Evolutionary conservation across 352 stramenopile genomes (phyloP), one percentile per base, ranked within the genome.

Genomic region (Phytophthora macrochlamydospora): DNA sequence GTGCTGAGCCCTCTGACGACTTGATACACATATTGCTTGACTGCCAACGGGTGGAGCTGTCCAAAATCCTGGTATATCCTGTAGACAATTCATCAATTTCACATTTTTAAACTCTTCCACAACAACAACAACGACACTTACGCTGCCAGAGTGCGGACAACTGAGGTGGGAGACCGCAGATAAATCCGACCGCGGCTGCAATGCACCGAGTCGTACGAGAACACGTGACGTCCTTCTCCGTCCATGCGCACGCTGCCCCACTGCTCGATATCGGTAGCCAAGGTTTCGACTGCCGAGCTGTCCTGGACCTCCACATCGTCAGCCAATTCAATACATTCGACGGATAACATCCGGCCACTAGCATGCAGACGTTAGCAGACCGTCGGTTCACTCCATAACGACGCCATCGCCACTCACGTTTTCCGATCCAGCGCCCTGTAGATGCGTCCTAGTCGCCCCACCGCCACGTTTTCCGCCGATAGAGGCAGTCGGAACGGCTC

Each of bases 21-120:
- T 48, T 65, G 69, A 31, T 64, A 69, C 0, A 76, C 54, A 43
- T 78, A 83, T 48, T 77, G 63, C 29, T 71, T 70, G 35, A 80
- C 69, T 1, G 51, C 55, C 30, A 82, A 65, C 14, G 72, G 63
- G 31, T 86, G 75, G 35, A 86, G 32, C 6, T 65, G 69, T 6
- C 67, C 72, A 49, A 86, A 86, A 18, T 73, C 71, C 37, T 68
- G 63, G 43, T 74, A 62, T 42, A 73, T 44, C 28, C 71, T 79
- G 24, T 11, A 24, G 28, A 46, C 37, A n/a, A 31, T 24, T 24
- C 18, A 24, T 24, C 18, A 24, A 24, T 24, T 24, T 24, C 18
- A 24, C 18, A 24, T 24, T 24, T 24, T 24, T 24, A 24, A 24
- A 24, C 18, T 24, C 18, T 24, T 24, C 18, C 18, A 24, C 18